phyloP scores from a whole-genome alignment of 2,329 filamentous ascomycete species.

The Monilinia vaccinii-corymbosi region DNA sequence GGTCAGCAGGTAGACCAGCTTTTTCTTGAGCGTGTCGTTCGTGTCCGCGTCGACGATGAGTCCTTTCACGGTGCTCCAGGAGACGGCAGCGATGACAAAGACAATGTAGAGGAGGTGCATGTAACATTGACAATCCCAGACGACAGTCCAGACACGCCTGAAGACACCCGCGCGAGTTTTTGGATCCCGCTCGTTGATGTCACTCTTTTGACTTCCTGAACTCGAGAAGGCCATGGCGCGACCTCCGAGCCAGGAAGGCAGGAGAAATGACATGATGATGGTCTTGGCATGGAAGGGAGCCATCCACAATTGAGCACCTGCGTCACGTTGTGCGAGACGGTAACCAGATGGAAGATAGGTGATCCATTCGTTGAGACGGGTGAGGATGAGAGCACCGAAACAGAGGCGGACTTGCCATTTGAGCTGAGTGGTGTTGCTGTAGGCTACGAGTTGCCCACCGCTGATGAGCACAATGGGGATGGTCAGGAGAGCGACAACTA shows the following conservation, averaged over 20 bases:
- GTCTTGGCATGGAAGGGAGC: conserved; percentile 50
- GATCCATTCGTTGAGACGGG: conserved; percentile 48
- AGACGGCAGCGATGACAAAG: conserved; percentile 34
- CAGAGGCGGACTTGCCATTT: conserved; percentile 48
- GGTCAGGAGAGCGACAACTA: conserved; percentile 46
- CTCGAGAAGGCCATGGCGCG: conserved; percentile 50
- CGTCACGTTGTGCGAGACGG: conserved; percentile 47
- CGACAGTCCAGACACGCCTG: conserved; percentile 43
- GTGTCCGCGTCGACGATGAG: conserved; percentile 41
- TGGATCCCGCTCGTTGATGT: conserved; percentile 49
- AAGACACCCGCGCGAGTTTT: conserved; percentile 43
- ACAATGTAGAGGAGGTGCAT: conserved; percentile 40
- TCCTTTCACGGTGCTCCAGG: conserved; percentile 33
- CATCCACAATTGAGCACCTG: conserved; percentile 53
- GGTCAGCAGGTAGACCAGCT: conserved; percentile 41
- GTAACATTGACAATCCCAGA: conserved; percentile 46
- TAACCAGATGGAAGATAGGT: conserved; percentile 52
- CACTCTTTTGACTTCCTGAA: conserved; percentile 47
- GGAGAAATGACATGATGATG: conserved; percentile 47
- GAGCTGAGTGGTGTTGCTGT: conserved; percentile 43
- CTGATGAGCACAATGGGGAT: conserved; percentile 50
- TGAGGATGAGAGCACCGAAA: conserved; percentile 41
- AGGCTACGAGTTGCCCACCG: conserved; percentile 49
- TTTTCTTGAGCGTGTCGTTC: conserved; percentile 25
- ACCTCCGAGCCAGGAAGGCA: conserved; percentile 51